A percentile compares a stretch with the other conserved stretches of the same genome.
These are phyloP conservation scores for Globisporangium nunn DNA, from an alignment of 352 stramenopile genomes.

Conservation along the genomic window DNA sequence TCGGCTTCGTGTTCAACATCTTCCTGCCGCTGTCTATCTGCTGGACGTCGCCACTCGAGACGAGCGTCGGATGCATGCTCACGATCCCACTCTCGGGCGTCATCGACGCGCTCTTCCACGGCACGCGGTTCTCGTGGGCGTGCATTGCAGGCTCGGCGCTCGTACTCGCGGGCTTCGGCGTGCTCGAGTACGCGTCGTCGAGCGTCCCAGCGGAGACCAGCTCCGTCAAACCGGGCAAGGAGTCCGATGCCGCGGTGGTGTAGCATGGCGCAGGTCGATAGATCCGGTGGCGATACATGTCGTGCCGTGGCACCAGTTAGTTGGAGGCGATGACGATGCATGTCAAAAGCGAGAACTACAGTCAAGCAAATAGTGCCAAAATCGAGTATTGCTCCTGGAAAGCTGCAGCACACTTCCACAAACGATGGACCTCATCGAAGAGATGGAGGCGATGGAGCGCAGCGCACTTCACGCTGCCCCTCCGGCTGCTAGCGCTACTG, in stretches of 20 bases:
- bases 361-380: neutral
- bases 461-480: neutral
- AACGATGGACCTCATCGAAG: conserved; percentile 57
- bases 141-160: conserved; percentile 36
- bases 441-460: conserved; percentile 40
- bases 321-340: too few species aligned
- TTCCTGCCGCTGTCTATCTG: conserved; percentile 33
- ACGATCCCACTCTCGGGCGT: conserved; percentile 45
- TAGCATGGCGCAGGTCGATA: neutral
- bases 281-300: too few species aligned
- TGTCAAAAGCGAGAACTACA: too few species aligned
- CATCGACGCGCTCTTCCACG: conserved; percentile 35
- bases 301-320: neutral
- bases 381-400: neutral
- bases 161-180: conserved; percentile 44
- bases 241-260: neutral
- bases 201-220: neutral
- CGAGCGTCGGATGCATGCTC: conserved; percentile 50
- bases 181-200: conserved; percentile 23
- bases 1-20: conserved; percentile 33
- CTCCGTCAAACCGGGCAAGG: conserved; percentile 2
- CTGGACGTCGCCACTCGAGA: conserved; percentile 52
- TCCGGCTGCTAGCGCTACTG: neutral
- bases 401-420: neutral
- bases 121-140: conserved; percentile 37